Percentiles rank a stretch among this genome's conserved stretches.
phyloP scores from a whole-genome alignment of 2,329 filamentous ascomycete species.

The Penicillium sp. region DNA sequence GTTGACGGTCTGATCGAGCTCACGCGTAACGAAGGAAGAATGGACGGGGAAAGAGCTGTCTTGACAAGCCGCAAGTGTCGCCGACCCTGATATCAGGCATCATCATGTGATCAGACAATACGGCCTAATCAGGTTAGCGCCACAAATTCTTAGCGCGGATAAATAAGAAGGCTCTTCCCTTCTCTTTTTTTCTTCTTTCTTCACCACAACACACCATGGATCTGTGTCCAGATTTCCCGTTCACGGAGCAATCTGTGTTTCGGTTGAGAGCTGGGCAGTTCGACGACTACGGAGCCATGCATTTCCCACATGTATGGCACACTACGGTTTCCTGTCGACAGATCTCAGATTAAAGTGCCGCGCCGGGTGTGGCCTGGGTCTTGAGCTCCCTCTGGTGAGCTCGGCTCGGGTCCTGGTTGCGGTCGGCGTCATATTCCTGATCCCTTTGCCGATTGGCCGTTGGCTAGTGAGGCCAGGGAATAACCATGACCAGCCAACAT shows the following conservation, averaged over 20 bases:
- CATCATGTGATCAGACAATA: conserved; percentile 17
- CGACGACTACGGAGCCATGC: conserved; percentile 82
- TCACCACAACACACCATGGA: conserved; percentile 57
- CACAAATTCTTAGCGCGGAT: conserved; percentile 19
- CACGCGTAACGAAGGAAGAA: neutral
- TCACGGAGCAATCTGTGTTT: conserved; percentile 52
- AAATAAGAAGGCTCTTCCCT: conserved; percentile 35
- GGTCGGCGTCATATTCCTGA: conserved; percentile 80
- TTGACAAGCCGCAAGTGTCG: neutral
- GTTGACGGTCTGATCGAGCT: conserved; percentile 17
- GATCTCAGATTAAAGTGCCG: conserved; percentile 74
- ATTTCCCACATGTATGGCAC: conserved; percentile 55
- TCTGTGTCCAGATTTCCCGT: conserved; percentile 84
- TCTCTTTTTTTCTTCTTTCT: conserved; percentile 43
- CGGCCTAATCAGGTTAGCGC: conserved; percentile 24
- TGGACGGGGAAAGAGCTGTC: neutral
- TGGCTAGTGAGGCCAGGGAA: conserved; percentile 84
- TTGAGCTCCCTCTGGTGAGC: conserved; percentile 71
- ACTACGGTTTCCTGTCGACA: conserved; percentile 89
- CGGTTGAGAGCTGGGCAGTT: conserved; percentile 83
- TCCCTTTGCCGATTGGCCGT: conserved; percentile 84
- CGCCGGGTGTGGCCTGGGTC: conserved; percentile 53
- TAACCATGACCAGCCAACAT: conserved; percentile 81
- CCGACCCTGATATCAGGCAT: conserved; percentile 6
- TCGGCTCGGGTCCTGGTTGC: conserved; percentile 55